phyloP scores from a whole-genome alignment of 208 protist genomes.

The Trypanosomatidae sp. region DNA sequence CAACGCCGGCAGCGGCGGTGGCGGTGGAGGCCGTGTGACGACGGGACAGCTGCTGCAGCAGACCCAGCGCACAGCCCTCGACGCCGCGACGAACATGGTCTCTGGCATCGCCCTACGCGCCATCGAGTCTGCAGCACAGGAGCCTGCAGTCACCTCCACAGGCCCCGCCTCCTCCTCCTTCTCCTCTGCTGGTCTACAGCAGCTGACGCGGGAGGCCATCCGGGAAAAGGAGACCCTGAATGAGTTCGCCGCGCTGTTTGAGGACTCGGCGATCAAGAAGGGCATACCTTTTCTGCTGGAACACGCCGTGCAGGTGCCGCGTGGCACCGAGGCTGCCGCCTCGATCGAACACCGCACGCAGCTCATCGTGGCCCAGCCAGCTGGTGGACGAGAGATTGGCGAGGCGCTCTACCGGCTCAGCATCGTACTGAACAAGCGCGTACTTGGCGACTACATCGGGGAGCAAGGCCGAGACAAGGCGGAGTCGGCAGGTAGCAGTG shows the following conservation, averaged over 20 bases:
- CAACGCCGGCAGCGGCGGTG: conserved; percentile 1
- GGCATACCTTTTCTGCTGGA: conserved; percentile 79
- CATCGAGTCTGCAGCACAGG: too few species aligned
- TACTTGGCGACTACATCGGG: conserved; percentile 87
- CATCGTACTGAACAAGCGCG: conserved; percentile 80
- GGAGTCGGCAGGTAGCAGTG: background rate
- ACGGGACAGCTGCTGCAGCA: conserved; percentile 6
- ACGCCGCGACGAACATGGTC: conserved; percentile 30
- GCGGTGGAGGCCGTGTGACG: conserved; percentile 1
- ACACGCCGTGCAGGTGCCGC: conserved; percentile 42
- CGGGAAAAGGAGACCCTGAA: conserved; percentile 55
- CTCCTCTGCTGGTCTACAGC: background rate
- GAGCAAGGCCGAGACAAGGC: conserved; percentile 71
- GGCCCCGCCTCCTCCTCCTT: background rate
- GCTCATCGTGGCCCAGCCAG: conserved; percentile 64
- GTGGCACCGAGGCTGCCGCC: conserved; percentile 13
- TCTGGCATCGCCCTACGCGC: conserved; percentile 31
- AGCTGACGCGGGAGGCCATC: conserved; percentile 17
- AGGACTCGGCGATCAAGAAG: conserved; percentile 61
- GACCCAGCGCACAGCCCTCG: conserved; percentile 30
- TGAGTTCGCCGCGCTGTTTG: conserved; percentile 67
- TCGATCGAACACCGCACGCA: conserved; percentile 26
- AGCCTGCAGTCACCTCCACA: conserved; percentile 17
- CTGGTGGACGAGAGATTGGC: conserved; percentile 76
- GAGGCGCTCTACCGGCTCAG: conserved; percentile 71